These are phyloP conservation scores for Lithohypha guttulata DNA, from an alignment of 2,329 filamentous ascomycete genomes.

Conservation along the genomic window DNA sequence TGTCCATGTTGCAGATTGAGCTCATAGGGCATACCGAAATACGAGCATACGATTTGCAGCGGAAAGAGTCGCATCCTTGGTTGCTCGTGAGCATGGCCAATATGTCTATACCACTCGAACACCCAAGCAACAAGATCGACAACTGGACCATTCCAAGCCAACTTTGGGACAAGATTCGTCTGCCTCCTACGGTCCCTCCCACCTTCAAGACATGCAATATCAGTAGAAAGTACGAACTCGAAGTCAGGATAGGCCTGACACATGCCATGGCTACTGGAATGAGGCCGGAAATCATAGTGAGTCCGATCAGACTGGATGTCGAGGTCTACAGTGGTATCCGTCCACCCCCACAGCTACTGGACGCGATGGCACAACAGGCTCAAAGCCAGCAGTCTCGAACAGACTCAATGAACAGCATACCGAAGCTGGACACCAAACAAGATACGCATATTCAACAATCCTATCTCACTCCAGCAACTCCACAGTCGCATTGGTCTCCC, in stretches of 20 bases:
- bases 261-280: slow-evolving; percentile 51
- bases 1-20: slow-evolving; percentile 71
- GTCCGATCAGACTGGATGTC: slow-evolving; percentile 69
- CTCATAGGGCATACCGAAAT: slow-evolving; percentile 71
- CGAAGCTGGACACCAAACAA: slow-evolving; percentile 14
- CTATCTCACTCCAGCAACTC: slow-evolving; percentile 1
- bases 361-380: slow-evolving; percentile 33
- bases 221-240: slow-evolving; percentile 67
- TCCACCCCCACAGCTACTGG: slow-evolving; percentile 65
- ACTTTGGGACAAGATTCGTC: slow-evolving; percentile 59
- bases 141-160: slow-evolving; percentile 54
- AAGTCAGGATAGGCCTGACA: slow-evolving; percentile 66
- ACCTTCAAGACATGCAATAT: slow-evolving; percentile 86
- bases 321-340: slow-evolving; percentile 80
- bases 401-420: slow-evolving; percentile 15
- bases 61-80: slow-evolving; percentile 64
- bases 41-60: slow-evolving; percentile 61
- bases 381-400: slow-evolving; percentile 17
- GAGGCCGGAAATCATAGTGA: slow-evolving; percentile 61
- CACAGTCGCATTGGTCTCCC: not conserved
- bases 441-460: not conserved
- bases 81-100: slow-evolving; percentile 62
- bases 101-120: slow-evolving; percentile 60
- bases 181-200: slow-evolving; percentile 80
- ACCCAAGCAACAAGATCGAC: slow-evolving; percentile 46